A percentile compares a stretch with the other conserved stretches of the same genome.
Conservation (phyloP, 2,329 filamentous ascomycete genomes). For the Ophiocordyceps camponoti-saundersi region DNA sequence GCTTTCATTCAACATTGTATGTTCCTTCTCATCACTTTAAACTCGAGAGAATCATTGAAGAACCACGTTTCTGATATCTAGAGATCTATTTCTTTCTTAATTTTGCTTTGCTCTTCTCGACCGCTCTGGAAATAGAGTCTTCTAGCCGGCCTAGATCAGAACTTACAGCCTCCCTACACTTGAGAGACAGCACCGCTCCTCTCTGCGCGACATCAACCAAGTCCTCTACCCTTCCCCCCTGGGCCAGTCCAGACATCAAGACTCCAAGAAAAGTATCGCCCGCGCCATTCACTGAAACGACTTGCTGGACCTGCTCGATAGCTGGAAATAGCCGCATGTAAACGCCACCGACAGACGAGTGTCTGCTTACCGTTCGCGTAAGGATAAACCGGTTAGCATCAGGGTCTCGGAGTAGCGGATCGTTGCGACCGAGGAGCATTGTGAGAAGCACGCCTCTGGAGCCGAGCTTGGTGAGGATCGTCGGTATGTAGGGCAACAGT, state of each 20-base stretch:
- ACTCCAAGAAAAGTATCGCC: constrained; percentile 88
- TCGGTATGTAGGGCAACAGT: constrained; percentile 75
- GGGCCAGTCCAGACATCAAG: constrained; percentile 60
- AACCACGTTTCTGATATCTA: too few relatives aligned
- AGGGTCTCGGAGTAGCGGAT: constrained; percentile 46
- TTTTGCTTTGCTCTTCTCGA: neutral
- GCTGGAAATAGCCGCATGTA: constrained; percentile 65
- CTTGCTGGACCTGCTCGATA: constrained; percentile 46
- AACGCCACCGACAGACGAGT: constrained; percentile 49
- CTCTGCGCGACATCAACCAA: constrained; percentile 67
- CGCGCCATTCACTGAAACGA: constrained; percentile 84
- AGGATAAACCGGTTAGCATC: constrained; percentile 55
- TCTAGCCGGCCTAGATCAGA: constrained; percentile 31
- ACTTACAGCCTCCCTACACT: constrained; percentile 57
- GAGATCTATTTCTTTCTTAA: neutral
- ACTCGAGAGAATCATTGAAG: too few relatives aligned
- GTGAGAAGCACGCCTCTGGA: constrained; percentile 59
- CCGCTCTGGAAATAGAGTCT: constrained; percentile 14
- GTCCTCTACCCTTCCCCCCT: constrained; percentile 36
- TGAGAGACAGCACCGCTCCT: constrained; percentile 64
- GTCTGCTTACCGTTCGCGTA: constrained; percentile 36
- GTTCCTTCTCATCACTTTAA: neutral
- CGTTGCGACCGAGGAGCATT: constrained; percentile 47
- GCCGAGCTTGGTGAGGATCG: constrained; percentile 72
- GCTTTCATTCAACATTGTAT: too few relatives aligned